A percentile compares a stretch with the other conserved stretches of the same genome.
These are phyloP conservation scores for Diaporthe nobilis DNA, from an alignment of 2,329 filamentous ascomycete species.

Conservation along the genomic window DNA sequence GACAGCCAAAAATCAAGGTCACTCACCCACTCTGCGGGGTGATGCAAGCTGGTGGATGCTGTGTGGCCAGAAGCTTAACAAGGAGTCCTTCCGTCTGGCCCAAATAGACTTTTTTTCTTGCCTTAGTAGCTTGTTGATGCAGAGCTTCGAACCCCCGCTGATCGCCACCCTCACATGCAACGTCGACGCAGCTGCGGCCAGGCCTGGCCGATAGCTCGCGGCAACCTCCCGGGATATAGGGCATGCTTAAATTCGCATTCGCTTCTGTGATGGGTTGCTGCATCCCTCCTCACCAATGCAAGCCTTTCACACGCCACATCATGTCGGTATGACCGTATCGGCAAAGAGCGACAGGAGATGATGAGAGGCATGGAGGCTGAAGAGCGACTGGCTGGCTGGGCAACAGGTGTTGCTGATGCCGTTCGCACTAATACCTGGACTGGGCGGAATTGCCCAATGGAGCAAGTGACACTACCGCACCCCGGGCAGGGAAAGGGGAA, in stretches of 20 bases:
- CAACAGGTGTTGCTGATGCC: not conserved
- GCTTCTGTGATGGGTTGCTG: not conserved
- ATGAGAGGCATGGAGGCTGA: not conserved
- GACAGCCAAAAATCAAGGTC: not conserved
- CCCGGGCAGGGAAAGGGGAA: not conserved
- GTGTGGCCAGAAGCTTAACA: not conserved
- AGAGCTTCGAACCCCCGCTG: not conserved
- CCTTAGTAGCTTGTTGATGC: not conserved
- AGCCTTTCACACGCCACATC: not conserved
- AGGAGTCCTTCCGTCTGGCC: conserved; percentile 15
- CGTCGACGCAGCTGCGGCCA: not conserved
- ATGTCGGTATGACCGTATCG: not conserved
- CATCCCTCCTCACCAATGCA: not conserved
- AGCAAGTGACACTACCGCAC: not conserved
- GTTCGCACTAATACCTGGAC: not conserved
- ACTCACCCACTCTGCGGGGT: conserved; percentile 9
- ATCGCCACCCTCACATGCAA: conserved; percentile 9
- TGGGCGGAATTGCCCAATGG: not conserved
- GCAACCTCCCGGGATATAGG: conserved; percentile 9
- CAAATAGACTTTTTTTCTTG: conserved; percentile 13
- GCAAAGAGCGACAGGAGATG: not conserved
- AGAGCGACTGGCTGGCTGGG: too few relatives aligned
- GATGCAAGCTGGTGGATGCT: not conserved
- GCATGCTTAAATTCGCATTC: not conserved
- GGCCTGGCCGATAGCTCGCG: conserved; percentile 19